Conservation (phyloP, 2,329 filamentous ascomycete genomes). For the Colletotrichum sp. region DNA sequence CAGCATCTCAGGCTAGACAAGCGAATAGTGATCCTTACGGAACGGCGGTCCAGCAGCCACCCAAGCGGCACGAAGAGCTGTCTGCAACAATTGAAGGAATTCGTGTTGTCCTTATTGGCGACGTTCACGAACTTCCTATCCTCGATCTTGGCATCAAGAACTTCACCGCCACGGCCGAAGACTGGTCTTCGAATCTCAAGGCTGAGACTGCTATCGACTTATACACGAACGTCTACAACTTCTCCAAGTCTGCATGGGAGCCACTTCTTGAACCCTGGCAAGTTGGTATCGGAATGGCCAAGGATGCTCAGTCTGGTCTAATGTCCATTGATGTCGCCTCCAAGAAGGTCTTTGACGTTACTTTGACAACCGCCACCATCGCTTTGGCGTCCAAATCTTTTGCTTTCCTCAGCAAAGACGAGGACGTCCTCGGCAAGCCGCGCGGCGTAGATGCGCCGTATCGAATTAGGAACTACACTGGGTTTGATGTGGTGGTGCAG, state of each 20-base stretch:
- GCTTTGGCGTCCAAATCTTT: conserved; percentile 92
- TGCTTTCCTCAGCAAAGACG: conserved; percentile 84
- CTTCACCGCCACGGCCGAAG: conserved; percentile 82
- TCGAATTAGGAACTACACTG: conserved; percentile 92
- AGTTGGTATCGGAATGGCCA: conserved; percentile 87
- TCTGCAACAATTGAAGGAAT: conserved; percentile 87
- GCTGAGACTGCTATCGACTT: conserved; percentile 91
- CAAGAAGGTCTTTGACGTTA: conserved; percentile 89
- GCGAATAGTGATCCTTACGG: background rate
- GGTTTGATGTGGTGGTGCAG: conserved; percentile 87
- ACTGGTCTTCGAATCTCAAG: conserved; percentile 89
- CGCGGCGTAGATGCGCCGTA: conserved; percentile 92
- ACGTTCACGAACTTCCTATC: conserved; percentile 93
- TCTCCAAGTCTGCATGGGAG: conserved; percentile 98
- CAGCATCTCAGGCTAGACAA: conserved; percentile 31
- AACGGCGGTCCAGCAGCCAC: conserved; percentile 20
- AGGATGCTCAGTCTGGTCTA: conserved; percentile 75
- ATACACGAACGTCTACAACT: conserved; percentile 97
- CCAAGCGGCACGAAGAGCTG: conserved; percentile 71
- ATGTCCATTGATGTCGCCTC: conserved; percentile 87
- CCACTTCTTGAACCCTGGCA: conserved; percentile 96
- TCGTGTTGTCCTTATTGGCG: conserved; percentile 91
- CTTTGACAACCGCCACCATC: conserved; percentile 91
- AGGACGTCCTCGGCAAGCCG: conserved; percentile 93
- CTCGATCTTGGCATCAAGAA: conserved; percentile 92